These are phyloP conservation scores for Pseudogymnoascus sp. DNA, from an alignment of 2,329 filamentous ascomycete genomes.

Conservation along the genomic window DNA sequence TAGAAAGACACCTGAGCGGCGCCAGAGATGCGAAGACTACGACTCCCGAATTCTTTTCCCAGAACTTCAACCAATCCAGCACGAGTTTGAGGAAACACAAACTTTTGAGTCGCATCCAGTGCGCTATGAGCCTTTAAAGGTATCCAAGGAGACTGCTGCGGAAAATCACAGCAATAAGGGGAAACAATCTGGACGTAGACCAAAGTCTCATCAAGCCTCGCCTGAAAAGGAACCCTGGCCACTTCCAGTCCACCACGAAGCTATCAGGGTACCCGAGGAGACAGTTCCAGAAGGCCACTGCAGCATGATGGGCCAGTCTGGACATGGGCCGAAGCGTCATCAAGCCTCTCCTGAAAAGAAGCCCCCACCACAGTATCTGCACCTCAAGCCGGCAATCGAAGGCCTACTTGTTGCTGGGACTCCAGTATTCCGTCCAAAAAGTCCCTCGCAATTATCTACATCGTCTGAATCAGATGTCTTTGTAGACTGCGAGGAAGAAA, in stretches of 20 bases:
- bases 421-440: background rate
- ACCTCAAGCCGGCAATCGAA: background rate
- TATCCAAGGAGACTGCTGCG: no score
- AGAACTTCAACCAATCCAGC: background rate
- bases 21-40: background rate
- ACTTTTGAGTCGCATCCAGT: background rate
- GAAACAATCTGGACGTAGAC: no score
- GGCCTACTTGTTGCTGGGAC: background rate
- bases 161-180: no score
- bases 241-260: background rate
- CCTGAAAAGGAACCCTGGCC: background rate
- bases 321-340: background rate
- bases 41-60: background rate
- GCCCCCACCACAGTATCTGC: background rate
- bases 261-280: background rate
- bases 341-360: background rate
- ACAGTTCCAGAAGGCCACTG: background rate
- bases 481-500: constrained; percentile 3
- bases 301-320: background rate
- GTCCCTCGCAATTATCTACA: background rate
- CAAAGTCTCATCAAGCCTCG: no score
- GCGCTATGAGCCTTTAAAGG: no score
- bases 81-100: background rate
- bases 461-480: background rate
- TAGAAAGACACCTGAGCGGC: background rate